These are phyloP conservation scores for Euphorbia lathyris DNA, from an alignment of 345 rosid species.

Conservation along the genomic window DNA sequence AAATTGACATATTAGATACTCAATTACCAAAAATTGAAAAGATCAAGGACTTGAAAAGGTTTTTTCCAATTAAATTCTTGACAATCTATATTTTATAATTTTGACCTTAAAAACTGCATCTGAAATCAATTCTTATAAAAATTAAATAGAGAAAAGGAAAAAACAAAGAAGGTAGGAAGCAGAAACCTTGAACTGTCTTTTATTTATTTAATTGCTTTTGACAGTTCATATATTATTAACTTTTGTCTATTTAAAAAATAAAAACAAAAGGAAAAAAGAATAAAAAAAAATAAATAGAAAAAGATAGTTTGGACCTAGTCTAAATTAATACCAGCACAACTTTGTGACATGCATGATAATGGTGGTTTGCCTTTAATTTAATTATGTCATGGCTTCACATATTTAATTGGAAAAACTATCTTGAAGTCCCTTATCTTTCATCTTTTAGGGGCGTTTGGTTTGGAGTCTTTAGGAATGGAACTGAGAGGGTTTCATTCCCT, in stretches of 20 bases:
- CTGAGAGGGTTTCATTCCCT: no score
- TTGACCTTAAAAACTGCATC: conserved; percentile 26
- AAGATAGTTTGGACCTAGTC: conserved; percentile 23
- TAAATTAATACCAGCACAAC: conserved; percentile 3
- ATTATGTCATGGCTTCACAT: conserved; percentile 19
- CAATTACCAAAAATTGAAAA: no score
- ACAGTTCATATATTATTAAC: conserved; percentile 27
- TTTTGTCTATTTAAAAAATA: neutral
- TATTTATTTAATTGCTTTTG: conserved; percentile 21
- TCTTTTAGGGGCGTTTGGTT: no score
- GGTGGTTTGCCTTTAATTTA: conserved; percentile 28
- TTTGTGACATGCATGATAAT: conserved; percentile 28
- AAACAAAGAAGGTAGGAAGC: conserved; percentile 20
- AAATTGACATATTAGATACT: no score
- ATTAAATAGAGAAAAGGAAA: conserved; percentile 1
- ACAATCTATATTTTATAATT: conserved; percentile 12
- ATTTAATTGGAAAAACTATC: no score
- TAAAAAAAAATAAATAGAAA: neutral
- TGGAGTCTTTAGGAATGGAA: no score
- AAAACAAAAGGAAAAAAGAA: neutral
- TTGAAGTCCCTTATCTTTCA: no score
- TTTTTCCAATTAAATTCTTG: no score
- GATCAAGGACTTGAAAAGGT: no score
- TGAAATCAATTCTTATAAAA: conserved; percentile 2
- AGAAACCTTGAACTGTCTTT: conserved; percentile 25